Evolutionary conservation across 495 filamentous ascomycete genomes (phyloP).

Genomic region (Penicillium arizonense): DNA sequence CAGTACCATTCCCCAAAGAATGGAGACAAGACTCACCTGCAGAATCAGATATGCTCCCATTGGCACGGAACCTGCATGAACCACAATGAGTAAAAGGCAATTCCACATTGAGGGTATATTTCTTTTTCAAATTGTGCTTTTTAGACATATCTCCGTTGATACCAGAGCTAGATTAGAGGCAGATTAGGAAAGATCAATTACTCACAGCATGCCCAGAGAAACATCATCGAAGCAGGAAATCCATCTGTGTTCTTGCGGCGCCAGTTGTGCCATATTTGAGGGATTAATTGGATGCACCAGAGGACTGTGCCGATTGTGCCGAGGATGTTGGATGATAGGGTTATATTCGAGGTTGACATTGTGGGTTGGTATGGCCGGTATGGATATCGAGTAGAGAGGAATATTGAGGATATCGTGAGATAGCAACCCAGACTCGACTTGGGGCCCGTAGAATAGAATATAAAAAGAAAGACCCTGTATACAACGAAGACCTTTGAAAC

Average conservation of each 20-base stretch:
- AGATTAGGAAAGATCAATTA: conserved; percentile 6
- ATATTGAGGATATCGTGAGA: too few relatives aligned
- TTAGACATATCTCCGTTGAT: background rate
- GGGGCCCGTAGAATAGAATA: too few relatives aligned
- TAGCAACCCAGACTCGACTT: too few relatives aligned
- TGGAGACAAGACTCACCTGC: conserved; percentile 29
- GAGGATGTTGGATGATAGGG: conserved; percentile 50
- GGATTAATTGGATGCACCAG: conserved; percentile 54
- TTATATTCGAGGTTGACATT: conserved; percentile 37
- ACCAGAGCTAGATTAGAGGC: too few relatives aligned
- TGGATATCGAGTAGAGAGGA: too few relatives aligned
- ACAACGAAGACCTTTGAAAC: too few relatives aligned
- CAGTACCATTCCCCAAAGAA: background rate
- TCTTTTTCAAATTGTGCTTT: background rate
- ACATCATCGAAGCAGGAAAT: conserved; percentile 70
- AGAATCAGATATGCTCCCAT: conserved; percentile 55
- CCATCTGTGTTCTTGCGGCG: conserved; percentile 68
- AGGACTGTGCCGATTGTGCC: conserved; percentile 56
- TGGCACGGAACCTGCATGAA: conserved; percentile 42
- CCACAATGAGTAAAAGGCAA: background rate
- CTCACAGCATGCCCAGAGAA: conserved; percentile 69
- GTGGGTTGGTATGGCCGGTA: background rate
- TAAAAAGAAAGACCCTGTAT: too few relatives aligned
- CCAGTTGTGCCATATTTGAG: conserved; percentile 73
- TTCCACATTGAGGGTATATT: background rate